Conservation (phyloP, 2,329 filamentous ascomycete genomes). For the Trichophyton verrucosum region DNA sequence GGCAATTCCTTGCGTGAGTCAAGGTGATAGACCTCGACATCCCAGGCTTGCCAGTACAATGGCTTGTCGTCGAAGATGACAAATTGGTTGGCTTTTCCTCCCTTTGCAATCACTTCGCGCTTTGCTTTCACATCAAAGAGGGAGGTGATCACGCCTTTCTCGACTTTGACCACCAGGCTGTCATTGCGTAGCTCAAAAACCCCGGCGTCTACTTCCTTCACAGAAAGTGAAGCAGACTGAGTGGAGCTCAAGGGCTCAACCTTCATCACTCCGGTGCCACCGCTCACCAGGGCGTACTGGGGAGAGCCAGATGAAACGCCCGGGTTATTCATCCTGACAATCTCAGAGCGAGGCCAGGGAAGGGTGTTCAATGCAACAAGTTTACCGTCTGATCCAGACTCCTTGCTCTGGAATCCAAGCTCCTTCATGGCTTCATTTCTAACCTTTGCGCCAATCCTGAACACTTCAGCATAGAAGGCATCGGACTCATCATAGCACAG, state of each 20-base stretch:
- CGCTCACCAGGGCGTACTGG: slow-evolving; percentile 35
- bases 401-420: slow-evolving; percentile 48
- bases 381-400: slow-evolving; percentile 28
- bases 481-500: slow-evolving; percentile 98
- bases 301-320: slow-evolving; percentile 14
- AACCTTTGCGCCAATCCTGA: slow-evolving; percentile 60
- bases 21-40: slow-evolving; percentile 92
- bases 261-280: slow-evolving; percentile 35
- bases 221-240: slow-evolving; percentile 26
- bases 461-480: slow-evolving; percentile 73
- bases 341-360: slow-evolving; percentile 67
- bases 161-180: slow-evolving; percentile 59
- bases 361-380: slow-evolving; percentile 69
- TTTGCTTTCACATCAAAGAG: slow-evolving; percentile 61
- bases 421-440: slow-evolving; percentile 56
- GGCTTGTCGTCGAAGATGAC: slow-evolving; percentile 97
- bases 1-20: slow-evolving; percentile 68
- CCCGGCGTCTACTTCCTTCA: slow-evolving; percentile 43
- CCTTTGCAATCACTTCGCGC: slow-evolving; percentile 63
- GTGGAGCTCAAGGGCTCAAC: slow-evolving; percentile 19
- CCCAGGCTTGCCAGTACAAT: slow-evolving; percentile 95
- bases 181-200: slow-evolving; percentile 71
- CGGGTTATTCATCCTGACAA: slow-evolving; percentile 47
- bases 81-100: slow-evolving; percentile 71
- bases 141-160: slow-evolving; percentile 68